Conservation (phyloP, 208 protist genomes). For the Jaenimonas drosophilae region DNA sequence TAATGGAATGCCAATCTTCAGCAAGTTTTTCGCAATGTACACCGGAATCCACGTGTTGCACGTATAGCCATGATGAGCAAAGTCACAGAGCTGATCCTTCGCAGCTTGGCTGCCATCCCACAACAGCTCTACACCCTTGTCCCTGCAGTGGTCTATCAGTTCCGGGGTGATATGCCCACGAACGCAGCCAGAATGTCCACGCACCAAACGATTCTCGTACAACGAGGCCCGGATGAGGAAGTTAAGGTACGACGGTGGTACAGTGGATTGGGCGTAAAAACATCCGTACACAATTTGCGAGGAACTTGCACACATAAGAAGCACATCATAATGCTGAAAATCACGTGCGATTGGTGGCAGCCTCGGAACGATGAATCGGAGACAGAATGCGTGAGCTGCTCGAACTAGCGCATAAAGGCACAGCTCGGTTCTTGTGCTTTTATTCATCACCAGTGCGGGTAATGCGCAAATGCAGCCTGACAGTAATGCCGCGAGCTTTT, state of each 20-base stretch:
- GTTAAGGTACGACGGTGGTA: slow-evolving; percentile 59
- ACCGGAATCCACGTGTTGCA: slow-evolving; percentile 57
- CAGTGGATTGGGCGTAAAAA: slow-evolving; percentile 59
- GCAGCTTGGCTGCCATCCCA: slow-evolving; percentile 15
- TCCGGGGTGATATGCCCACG: slow-evolving; percentile 49
- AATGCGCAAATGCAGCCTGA: slow-evolving; percentile 53
- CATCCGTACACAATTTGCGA: slow-evolving; percentile 70
- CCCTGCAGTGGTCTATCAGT: slow-evolving; percentile 45
- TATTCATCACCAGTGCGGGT: slow-evolving; percentile 68
- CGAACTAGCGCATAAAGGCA: slow-evolving; percentile 73
- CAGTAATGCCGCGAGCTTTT: slow-evolving; percentile 34
- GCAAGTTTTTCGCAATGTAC: slow-evolving; percentile 47
- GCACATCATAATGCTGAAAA: slow-evolving; percentile 75
- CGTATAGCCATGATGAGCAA: slow-evolving; percentile 37
- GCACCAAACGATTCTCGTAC: slow-evolving; percentile 50
- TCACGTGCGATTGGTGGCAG: slow-evolving; percentile 30
- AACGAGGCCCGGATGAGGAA: slow-evolving; percentile 59
- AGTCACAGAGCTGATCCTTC: slow-evolving; percentile 25
- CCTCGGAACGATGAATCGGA: slow-evolving; percentile 43
- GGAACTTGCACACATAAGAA: slow-evolving; percentile 68
- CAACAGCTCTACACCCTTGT: slow-evolving; percentile 11
- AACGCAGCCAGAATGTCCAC: slow-evolving; percentile 48
- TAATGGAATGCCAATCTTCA: slow-evolving; percentile 64
- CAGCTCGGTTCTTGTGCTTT: slow-evolving; percentile 58
- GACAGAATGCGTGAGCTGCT: slow-evolving; percentile 47